Evolutionary conservation across 257 asterid genomes (phyloP).

Genomic region (Buddleja alternifolia): DNA sequence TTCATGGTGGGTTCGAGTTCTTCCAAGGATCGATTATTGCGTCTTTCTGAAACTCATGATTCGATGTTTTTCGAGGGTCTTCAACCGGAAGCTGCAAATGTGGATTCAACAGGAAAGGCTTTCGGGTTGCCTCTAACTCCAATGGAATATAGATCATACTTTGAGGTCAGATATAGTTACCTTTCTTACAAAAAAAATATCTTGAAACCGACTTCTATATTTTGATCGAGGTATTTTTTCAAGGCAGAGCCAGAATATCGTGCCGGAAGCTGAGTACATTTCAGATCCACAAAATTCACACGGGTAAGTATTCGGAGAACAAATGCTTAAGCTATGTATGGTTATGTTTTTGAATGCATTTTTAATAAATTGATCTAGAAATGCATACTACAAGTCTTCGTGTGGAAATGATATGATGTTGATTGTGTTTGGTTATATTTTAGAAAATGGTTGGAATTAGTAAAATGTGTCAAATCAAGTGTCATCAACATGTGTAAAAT

Average conservation of each 20-base stretch:
- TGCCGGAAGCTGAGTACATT: constrained; percentile 80
- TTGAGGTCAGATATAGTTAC: constrained; percentile 55
- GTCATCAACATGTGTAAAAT: too few species aligned
- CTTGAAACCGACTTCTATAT: background rate
- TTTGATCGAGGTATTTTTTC: constrained; percentile 33
- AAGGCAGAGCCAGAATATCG: constrained; percentile 63
- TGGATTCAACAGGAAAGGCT: constrained; percentile 39
- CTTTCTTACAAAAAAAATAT: background rate
- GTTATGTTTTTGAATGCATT: too few species aligned
- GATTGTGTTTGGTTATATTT: too few species aligned
- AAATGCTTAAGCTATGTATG: background rate
- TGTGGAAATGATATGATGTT: too few species aligned
- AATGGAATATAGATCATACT: constrained; percentile 71
- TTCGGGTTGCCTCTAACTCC: constrained; percentile 80
- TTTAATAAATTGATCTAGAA: too few species aligned
- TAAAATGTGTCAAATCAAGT: too few species aligned
- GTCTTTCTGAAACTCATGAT: constrained; percentile 37
- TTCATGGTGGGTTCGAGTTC: constrained; percentile 61
- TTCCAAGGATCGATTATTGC: constrained; percentile 47
- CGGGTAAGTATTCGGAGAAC: constrained; percentile 53
- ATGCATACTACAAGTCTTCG: too few species aligned
- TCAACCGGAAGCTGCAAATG: constrained; percentile 42
- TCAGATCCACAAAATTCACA: constrained; percentile 72
- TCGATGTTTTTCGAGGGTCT: constrained; percentile 43
- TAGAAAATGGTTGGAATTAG: too few species aligned